Percentiles rank a stretch among this genome's conserved stretches.
Evolutionary conservation across 129 eudicot species (phyloP).

Genomic region (Ambrosia artemisiifolia): DNA sequence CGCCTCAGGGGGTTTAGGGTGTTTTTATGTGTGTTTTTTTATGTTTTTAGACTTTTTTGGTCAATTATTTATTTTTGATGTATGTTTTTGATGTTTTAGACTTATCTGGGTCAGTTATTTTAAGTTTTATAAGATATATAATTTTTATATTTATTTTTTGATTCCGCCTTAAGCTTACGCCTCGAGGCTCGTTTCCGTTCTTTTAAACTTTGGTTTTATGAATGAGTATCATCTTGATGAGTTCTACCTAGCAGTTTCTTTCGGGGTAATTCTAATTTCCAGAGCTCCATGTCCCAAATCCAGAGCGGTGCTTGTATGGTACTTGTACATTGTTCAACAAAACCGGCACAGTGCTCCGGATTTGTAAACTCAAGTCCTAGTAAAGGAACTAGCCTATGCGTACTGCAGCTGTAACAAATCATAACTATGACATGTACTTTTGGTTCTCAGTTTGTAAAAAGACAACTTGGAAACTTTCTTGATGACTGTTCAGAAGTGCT

Average conservation of each 20-base stretch:
- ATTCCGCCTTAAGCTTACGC: too few relatives aligned
- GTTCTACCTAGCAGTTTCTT: not conserved
- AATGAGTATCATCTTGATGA: not conserved
- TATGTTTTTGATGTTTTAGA: too few relatives aligned
- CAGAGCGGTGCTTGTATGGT: not conserved
- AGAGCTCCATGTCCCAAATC: not conserved
- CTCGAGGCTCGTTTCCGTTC: too few relatives aligned
- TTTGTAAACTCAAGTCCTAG: slow-evolving; percentile 1
- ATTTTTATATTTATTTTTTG: too few relatives aligned
- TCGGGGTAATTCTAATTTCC: not conserved
- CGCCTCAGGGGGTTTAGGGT: too few relatives aligned
- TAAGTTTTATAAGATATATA: too few relatives aligned
- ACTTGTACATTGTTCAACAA: not conserved
- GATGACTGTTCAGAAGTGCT: slow-evolving; percentile 26
- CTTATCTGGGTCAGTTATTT: too few relatives aligned
- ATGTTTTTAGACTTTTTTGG: too few relatives aligned
- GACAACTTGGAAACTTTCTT: slow-evolving; percentile 25
- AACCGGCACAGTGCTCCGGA: not conserved
- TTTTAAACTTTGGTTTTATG: too few relatives aligned
- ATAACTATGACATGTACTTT: not conserved
- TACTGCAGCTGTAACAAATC: not conserved
- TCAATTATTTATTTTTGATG: too few relatives aligned
- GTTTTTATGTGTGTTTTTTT: too few relatives aligned
- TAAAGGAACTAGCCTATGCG: slow-evolving; percentile 4
- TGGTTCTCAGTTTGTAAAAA: slow-evolving; percentile 41